These are phyloP conservation scores for Neostapfia colusana DNA, from an alignment of 176 grass and related monocot species.

Conservation along the genomic window DNA sequence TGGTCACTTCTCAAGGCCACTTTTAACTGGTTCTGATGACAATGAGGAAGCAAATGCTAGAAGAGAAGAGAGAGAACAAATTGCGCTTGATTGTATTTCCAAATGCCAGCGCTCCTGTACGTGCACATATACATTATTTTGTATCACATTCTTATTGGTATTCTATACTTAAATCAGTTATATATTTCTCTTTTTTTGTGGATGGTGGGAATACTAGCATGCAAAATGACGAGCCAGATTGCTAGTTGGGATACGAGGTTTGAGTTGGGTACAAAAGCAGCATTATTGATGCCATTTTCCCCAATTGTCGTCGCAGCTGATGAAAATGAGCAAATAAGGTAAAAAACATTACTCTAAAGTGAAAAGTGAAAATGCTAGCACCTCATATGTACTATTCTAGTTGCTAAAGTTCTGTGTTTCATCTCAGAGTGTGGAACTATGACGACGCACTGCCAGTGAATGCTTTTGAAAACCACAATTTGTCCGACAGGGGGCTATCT, in stretches of 20 bases:
- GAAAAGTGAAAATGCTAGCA: slow-evolving; percentile 4
- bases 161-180: slow-evolving; percentile 24
- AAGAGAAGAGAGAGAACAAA: slow-evolving; percentile 84
- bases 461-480: slow-evolving; percentile 79
- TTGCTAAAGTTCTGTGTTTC: slow-evolving; percentile 36
- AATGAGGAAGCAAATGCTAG: slow-evolving; percentile 73
- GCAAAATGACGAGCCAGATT: slow-evolving; percentile 92
- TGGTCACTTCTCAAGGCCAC: slow-evolving; percentile 93
- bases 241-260: slow-evolving; percentile 95
- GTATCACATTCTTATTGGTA: slow-evolving; percentile 30
- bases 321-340: slow-evolving; percentile 96
- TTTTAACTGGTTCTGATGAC: slow-evolving; percentile 71
- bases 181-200: background rate
- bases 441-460: slow-evolving; percentile 70
- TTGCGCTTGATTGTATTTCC: slow-evolving; percentile 65
- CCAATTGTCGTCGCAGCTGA: slow-evolving; percentile 85
- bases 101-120: slow-evolving; percentile 90
- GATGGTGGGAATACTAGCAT: slow-evolving; percentile 50
- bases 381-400: slow-evolving; percentile 15
- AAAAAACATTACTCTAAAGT: background rate
- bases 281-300: slow-evolving; percentile 81
- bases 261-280: slow-evolving; percentile 78
- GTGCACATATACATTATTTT: slow-evolving; percentile 32
- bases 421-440: slow-evolving; percentile 94
- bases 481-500: slow-evolving; percentile 85